Evolutionary conservation across 805 yeast genomes (phyloP).

Genomic region (Ogataea naganishii): DNA sequence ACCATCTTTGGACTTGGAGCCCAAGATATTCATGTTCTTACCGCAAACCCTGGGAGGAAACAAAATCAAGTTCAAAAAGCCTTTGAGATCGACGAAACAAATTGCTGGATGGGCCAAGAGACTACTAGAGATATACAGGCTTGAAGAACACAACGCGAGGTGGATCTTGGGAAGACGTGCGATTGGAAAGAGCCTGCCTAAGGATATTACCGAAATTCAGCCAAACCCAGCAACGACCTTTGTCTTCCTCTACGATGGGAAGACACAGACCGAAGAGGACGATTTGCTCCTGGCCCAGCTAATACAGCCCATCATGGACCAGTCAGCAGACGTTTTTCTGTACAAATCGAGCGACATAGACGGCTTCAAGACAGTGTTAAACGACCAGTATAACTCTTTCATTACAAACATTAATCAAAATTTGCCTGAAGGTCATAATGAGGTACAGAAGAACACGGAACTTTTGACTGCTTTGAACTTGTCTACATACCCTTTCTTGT

Average conservation of each 20-base stretch:
- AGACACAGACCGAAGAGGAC: slow-evolving; percentile 51
- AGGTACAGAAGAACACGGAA: slow-evolving; percentile 23
- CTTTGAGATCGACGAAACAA: slow-evolving; percentile 15
- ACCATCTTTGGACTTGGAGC: slow-evolving; percentile 7
- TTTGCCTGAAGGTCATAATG: slow-evolving; percentile 3
- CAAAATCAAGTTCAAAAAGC: slow-evolving; percentile 32
- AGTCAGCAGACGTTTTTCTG: slow-evolving; percentile 46
- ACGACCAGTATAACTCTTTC: slow-evolving; percentile 31
- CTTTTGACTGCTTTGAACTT: slow-evolving; percentile 42
- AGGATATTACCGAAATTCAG: slow-evolving; percentile 16
- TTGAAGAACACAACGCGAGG: slow-evolving; percentile 20
- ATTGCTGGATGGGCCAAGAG: slow-evolving; percentile 38
- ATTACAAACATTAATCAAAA: slow-evolving; percentile 35
- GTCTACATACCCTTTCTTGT: slow-evolving; percentile 53
- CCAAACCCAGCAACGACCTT: slow-evolving; percentile 38
- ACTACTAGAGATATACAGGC: slow-evolving; percentile 36
- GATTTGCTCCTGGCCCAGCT: slow-evolving; percentile 50
- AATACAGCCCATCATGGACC: slow-evolving; percentile 48
- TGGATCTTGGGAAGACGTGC: slow-evolving; percentile 15
- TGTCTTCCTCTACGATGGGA: slow-evolving; percentile 44
- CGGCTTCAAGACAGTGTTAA: slow-evolving; percentile 29
- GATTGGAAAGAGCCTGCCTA: slow-evolving; percentile 5
- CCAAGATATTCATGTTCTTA: slow-evolving; percentile 29
- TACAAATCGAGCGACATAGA: slow-evolving; percentile 40
- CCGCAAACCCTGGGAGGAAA: slow-evolving; percentile 44